phyloP scores from a whole-genome alignment of 257 asterid species.

The Haberlea rhodopensis region DNA sequence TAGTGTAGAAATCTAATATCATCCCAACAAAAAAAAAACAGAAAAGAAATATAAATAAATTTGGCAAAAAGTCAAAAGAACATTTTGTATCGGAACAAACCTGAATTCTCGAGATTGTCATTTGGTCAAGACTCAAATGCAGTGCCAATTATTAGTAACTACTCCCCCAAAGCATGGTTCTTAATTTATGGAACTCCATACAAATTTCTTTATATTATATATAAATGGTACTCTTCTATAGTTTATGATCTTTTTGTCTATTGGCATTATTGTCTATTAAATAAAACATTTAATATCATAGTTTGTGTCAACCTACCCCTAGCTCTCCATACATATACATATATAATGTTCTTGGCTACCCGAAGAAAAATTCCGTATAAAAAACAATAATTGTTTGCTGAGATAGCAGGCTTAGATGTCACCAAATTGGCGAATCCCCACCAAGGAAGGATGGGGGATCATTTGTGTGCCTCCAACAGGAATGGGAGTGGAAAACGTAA shows the following conservation, averaged over 20 bases:
- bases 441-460: no score
- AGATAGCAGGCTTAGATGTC: no score
- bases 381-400: no score
- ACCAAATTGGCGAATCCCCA: no score
- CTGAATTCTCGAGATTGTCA: not conserved
- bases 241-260: not conserved
- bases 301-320: no score
- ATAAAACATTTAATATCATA: no score
- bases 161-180: not conserved
- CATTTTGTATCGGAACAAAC: not conserved
- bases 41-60: not conserved
- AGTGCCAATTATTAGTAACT: not conserved
- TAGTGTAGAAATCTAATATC: no score
- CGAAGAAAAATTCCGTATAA: no score
- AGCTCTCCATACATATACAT: no score
- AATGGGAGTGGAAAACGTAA: no score
- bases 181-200: not conserved
- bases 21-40: not conserved
- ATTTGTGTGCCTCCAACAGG: no score
- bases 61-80: not conserved
- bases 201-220: not conserved
- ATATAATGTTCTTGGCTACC: no score
- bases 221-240: not conserved
- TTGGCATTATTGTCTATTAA: not conserved
- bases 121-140: not conserved